A percentile compares a stretch with the other conserved stretches of the same genome.
phyloP scores from a whole-genome alignment of 257 asterid genomes.

The Jacaranda mimosifolia region DNA sequence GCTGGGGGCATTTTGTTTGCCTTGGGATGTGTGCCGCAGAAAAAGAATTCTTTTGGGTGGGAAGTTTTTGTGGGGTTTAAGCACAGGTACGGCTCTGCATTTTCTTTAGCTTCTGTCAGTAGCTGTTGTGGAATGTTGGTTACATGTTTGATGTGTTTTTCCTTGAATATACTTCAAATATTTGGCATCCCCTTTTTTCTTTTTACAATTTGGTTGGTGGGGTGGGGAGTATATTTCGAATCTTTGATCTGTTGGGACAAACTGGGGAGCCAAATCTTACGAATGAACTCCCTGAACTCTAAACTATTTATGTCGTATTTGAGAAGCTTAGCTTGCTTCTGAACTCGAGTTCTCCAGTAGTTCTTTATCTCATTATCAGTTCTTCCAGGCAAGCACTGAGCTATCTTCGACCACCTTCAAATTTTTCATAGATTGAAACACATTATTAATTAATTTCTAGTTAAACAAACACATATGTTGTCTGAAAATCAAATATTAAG shows the following conservation, averaged over 20 bases:
- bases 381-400: conserved; percentile 37
- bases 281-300: conserved; percentile 36
- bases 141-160: not conserved
- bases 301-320: conserved; percentile 36
- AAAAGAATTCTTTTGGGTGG: too few relatives aligned
- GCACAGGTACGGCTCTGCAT: conserved; percentile 52
- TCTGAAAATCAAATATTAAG: too few relatives aligned
- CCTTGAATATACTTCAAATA: not conserved
- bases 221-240: not conserved
- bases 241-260: conserved; percentile 21
- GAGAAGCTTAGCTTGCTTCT: conserved; percentile 42
- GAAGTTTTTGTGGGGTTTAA: conserved; percentile 11
- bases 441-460: too few relatives aligned
- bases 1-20: too few relatives aligned
- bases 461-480: too few relatives aligned
- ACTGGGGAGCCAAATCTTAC: conserved; percentile 29
- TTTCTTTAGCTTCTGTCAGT: not conserved
- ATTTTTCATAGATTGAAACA: not conserved
- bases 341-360: conserved; percentile 46
- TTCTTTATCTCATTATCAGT: conserved; percentile 49
- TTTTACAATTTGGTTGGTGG: not conserved
- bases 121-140: not conserved
- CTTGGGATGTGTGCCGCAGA: too few relatives aligned
- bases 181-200: not conserved
- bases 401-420: conserved; percentile 48